Base-by-base conservation (phyloP, 75 land plant genomes). In the Pinus albicaulis region DNA sequence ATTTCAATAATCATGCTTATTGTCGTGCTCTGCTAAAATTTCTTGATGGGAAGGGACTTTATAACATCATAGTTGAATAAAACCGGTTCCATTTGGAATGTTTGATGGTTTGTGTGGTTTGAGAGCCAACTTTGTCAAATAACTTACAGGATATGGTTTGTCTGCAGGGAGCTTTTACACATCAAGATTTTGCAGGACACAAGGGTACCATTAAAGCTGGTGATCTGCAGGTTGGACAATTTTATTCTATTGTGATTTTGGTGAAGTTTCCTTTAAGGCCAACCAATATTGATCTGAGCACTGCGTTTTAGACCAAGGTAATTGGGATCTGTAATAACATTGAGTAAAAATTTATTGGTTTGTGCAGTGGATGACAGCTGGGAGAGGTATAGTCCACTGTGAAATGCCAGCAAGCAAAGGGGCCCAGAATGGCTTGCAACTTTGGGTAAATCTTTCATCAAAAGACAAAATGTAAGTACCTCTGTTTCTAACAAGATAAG, bases 321-420 rank as follows among this genome's bases (percentile, higher is more conserved):
- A 10, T 48, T 10, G 61, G 23, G 20, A 38, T 70, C 44, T 31
- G 72, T 22, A 62, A 48, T 20, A 59, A 36, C 26, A 19, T 48
- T 23, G 8, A 52, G 22, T 28, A 38, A 10, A 20, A 20, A 10
- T 48, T 48, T 71, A 19, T 28, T 26, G 31, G 15, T 1, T 4
- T 59, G 44, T 79, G 58, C 89, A 94, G 78, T 96, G 99, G 99
- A 94, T 96, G 98, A 94, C 98, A 15, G 98, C 95, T 10, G 98
- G 99, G 12, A 88, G 89, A 80, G 99, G 99, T 12, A 89, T 96
- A 56, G 95, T 96, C 23, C 99, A 96, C 75, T 92, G 93, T 61
- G 99, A 96, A 81, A 90, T 92, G 93, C 99, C 99, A 20, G 91
- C 94, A 12, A 83, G 77, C 3, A 74, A 70, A n/a, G 98, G 91